phyloP scores from a whole-genome alignment of 1,284 basidiomycete genomes.

The Puccinia polysora region DNA sequence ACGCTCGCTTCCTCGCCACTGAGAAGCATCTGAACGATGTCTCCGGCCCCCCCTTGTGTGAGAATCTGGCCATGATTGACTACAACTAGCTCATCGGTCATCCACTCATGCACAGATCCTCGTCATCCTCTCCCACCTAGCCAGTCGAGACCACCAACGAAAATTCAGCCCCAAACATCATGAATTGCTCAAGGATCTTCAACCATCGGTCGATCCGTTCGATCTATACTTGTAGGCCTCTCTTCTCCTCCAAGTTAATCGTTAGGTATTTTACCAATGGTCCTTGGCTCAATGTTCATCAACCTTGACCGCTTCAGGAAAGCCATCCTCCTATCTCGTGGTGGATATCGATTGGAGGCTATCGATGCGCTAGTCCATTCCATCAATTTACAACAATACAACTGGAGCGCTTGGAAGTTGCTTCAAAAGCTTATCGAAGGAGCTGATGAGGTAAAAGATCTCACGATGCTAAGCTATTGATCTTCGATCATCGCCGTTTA shows the following conservation, averaged over 20 bases:
- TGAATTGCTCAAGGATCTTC: constrained; percentile 52
- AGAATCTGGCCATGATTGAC: neutral
- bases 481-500: no score
- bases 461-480: constrained; percentile 24
- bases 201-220: constrained; percentile 64
- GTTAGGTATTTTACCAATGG: neutral
- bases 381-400: constrained; percentile 79
- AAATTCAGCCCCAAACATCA: constrained; percentile 60
- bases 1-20: constrained; percentile 70
- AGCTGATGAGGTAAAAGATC: constrained; percentile 70
- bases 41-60: constrained; percentile 44
- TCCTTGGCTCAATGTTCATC: neutral
- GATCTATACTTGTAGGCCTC: constrained; percentile 70
- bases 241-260: neutral
- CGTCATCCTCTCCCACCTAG: constrained; percentile 60
- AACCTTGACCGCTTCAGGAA: constrained; percentile 58
- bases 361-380: constrained; percentile 75
- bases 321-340: constrained; percentile 70
- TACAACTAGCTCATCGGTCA: neutral
- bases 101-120: neutral
- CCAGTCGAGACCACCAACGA: constrained; percentile 64
- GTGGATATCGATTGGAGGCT: constrained; percentile 75
- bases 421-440: constrained; percentile 75
- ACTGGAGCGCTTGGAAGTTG: constrained; percentile 89
- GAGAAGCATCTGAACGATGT: constrained; percentile 55